Percentiles rank a stretch among this genome's conserved stretches.
Conservation (phyloP, 108 stramenopile genomes). For the Parmales sp. region DNA sequence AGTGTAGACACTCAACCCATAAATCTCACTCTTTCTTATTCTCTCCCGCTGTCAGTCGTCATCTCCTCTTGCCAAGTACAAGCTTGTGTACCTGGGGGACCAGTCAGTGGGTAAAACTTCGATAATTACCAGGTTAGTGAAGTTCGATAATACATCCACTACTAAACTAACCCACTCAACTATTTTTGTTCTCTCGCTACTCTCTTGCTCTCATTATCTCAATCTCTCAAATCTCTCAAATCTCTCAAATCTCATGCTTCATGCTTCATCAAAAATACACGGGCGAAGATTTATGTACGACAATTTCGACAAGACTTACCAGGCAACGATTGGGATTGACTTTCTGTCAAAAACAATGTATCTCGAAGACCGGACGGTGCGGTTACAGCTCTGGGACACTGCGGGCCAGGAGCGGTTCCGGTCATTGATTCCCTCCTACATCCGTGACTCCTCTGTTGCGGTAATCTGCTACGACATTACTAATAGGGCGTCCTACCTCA, state of each 20-base stretch:
- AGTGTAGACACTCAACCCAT: too few species aligned
- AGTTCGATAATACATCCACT: constrained; percentile 31
- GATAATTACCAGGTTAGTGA: constrained; percentile 94
- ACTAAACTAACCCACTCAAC: background rate
- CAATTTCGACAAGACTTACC: constrained; percentile 92
- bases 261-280: background rate
- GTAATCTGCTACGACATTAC: constrained; percentile 98
- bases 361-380: constrained; percentile 95
- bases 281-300: too few species aligned
- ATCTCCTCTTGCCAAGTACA: constrained; percentile 89
- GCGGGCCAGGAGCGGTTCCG: constrained; percentile 96
- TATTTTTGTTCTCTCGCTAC: background rate
- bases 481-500: constrained; percentile 88
- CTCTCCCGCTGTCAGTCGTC: too few species aligned
- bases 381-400: constrained; percentile 98
- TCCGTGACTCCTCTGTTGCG: constrained; percentile 94
- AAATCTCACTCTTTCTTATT: too few species aligned
- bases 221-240: background rate
- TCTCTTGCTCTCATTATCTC: background rate
- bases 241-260: background rate
- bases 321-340: constrained; percentile 98
- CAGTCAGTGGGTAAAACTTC: constrained; percentile 99
- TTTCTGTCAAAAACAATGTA: constrained; percentile 98
- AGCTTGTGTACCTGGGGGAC: constrained; percentile 97
- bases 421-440: constrained; percentile 91